phyloP scores from a whole-genome alignment of 2,329 filamentous ascomycete species.

The Domatiomyces catenatus region DNA sequence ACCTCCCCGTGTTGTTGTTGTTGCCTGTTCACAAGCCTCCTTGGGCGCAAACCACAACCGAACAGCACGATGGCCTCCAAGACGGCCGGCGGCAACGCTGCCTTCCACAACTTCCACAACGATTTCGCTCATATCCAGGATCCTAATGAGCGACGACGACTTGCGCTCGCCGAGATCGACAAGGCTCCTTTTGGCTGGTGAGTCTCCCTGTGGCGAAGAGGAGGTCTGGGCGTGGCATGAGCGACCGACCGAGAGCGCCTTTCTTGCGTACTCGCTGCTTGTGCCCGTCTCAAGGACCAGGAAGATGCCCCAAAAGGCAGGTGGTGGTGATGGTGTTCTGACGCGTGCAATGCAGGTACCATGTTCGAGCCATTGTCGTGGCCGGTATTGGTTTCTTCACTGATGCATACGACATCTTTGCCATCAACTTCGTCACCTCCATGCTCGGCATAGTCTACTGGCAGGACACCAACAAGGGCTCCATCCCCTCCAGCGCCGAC shows the following conservation, averaged over 20 bases:
- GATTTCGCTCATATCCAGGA: constrained; percentile 50
- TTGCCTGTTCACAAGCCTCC: background rate
- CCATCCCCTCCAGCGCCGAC: constrained; percentile 52
- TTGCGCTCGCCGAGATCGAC: constrained; percentile 54
- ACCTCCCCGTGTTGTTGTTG: background rate
- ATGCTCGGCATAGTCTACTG: constrained; percentile 72
- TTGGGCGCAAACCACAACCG: background rate
- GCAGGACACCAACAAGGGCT: constrained; percentile 37
- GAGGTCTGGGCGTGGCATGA: background rate
- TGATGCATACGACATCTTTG: constrained; percentile 72
- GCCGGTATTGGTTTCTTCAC: constrained; percentile 82
- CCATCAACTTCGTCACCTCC: constrained; percentile 54
- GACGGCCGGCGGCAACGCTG: constrained; percentile 26
- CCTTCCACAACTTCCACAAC: constrained; percentile 65
- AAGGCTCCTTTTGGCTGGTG: constrained; percentile 19
- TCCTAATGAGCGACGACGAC: constrained; percentile 61
- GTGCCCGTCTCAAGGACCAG: background rate
- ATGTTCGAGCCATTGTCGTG: constrained; percentile 60
- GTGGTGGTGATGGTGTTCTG: too few relatives aligned
- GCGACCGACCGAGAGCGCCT: too few relatives aligned
- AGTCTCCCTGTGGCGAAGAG: background rate
- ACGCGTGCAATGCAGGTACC: constrained; percentile 45
- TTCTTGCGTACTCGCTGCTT: background rate
- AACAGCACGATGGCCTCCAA: constrained; percentile 7
- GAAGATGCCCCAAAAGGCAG: too few relatives aligned